phyloP scores from a whole-genome alignment of 352 stramenopile species.

The Aphanomyces cochlioides region DNA sequence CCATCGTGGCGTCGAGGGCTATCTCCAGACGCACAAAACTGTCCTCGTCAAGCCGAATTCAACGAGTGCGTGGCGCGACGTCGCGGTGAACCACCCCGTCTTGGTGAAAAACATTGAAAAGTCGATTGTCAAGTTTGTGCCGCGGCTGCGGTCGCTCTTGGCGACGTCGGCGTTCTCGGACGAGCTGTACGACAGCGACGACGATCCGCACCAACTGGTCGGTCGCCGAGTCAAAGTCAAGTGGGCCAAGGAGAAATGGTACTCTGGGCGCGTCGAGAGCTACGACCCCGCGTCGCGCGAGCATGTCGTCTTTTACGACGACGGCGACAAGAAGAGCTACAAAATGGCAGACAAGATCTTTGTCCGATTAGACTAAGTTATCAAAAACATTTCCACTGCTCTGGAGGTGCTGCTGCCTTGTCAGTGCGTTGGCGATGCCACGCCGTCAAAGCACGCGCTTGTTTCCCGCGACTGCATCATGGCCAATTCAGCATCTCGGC shows the following conservation, averaged over 20 bases:
- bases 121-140: constrained; percentile 53
- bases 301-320: constrained; percentile 80
- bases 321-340: constrained; percentile 83
- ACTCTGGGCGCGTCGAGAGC: constrained; percentile 67
- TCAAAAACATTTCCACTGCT: background rate
- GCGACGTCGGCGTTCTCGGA: constrained; percentile 43
- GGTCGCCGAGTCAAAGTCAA: constrained; percentile 82
- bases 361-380: constrained; percentile 16
- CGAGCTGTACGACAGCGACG: constrained; percentile 86
- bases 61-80: constrained; percentile 71
- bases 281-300: constrained; percentile 81
- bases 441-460: background rate
- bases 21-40: constrained; percentile 70
- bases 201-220: constrained; percentile 78
- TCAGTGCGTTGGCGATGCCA: background rate
- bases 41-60: constrained; percentile 81
- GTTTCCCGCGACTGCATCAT: too few species aligned
- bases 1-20: constrained; percentile 61
- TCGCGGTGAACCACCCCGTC: constrained; percentile 49
- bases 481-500: too few species aligned
- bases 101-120: constrained; percentile 65
- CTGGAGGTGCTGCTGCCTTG: background rate
- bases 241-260: constrained; percentile 88
- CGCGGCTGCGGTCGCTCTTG: constrained; percentile 52
- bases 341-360: constrained; percentile 88